Percentiles rank a stretch among this genome's conserved stretches.
phyloP scores from a whole-genome alignment of 2,329 filamentous ascomycete genomes.

The Curvularia sp. region DNA sequence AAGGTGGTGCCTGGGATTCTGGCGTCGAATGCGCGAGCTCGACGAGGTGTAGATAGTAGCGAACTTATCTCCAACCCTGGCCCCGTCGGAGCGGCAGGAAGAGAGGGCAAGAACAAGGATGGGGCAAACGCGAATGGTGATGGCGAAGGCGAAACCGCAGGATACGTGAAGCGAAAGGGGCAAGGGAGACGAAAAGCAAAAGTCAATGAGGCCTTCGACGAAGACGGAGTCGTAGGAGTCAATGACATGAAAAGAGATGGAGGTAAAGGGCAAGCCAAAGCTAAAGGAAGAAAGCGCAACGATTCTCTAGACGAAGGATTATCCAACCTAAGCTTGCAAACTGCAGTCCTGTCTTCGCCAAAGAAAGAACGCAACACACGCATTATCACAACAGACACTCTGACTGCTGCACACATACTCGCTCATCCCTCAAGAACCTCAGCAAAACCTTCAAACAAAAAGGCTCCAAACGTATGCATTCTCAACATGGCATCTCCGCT shows the following conservation, averaged over 20 bases:
- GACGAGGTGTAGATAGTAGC: conserved; percentile 60
- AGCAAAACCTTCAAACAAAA: conserved; percentile 18
- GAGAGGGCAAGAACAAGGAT: neutral
- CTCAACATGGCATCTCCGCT: conserved; percentile 71
- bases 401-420: conserved; percentile 59
- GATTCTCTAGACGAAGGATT: conserved; percentile 22
- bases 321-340: conserved; percentile 14
- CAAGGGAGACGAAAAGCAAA: conserved; percentile 43
- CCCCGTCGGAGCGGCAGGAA: conserved; percentile 6
- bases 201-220: conserved; percentile 3
- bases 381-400: conserved; percentile 60
- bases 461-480: conserved; percentile 57
- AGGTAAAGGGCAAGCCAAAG: conserved; percentile 20
- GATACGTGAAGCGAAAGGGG: conserved; percentile 45
- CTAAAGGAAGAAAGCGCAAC: conserved; percentile 15
- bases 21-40: conserved; percentile 61
- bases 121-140: conserved; percentile 7
- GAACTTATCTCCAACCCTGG: conserved; percentile 57
- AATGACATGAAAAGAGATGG: conserved; percentile 15
- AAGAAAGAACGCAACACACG: conserved; percentile 43
- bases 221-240: conserved; percentile 13
- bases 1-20: conserved; percentile 65
- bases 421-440: conserved; percentile 17
- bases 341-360: neutral
- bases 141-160: conserved; percentile 17